Conservation (phyloP, 192 early-diverging fungal species). For the Dispira parvispora region DNA sequence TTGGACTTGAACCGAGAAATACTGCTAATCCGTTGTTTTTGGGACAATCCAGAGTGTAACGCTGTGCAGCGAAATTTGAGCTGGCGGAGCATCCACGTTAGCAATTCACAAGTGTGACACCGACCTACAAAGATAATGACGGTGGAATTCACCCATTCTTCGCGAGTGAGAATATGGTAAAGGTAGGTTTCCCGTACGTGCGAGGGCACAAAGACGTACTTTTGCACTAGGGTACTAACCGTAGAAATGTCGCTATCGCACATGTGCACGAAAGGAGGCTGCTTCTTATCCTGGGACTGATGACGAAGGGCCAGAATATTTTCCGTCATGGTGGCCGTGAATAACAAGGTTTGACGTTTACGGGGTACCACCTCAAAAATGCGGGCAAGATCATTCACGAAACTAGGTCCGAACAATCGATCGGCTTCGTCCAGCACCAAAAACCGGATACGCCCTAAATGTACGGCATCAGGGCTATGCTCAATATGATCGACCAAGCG, state of each 20-base stretch:
- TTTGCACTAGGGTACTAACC: constrained; percentile 73
- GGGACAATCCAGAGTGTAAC: constrained; percentile 86
- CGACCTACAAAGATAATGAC: constrained; percentile 86
- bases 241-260: constrained; percentile 37
- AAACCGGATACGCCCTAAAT: constrained; percentile 59
- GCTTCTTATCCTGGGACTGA: constrained; percentile 17
- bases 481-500: constrained; percentile 84
- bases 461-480: constrained; percentile 48
- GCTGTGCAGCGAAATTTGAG: constrained; percentile 82
- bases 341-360: constrained; percentile 82
- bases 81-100: constrained; percentile 77
- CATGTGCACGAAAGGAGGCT: constrained; percentile 22
- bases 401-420: constrained; percentile 69
- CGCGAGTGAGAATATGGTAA: constrained; percentile 48
- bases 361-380: constrained; percentile 67
- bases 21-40: constrained; percentile 75
- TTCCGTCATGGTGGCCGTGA: constrained; percentile 92
- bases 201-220: constrained; percentile 84
- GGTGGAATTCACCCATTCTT: constrained; percentile 34
- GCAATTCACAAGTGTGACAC: constrained; percentile 66
- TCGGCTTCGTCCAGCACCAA: constrained; percentile 96
- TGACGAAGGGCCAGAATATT: constrained; percentile 59
- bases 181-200: constrained; percentile 81
- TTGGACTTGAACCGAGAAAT: constrained; percentile 83
- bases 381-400: constrained; percentile 59